Evolutionary conservation across 2,329 filamentous ascomycete genomes (phyloP), one percentile per base, ranked within the genome.

Genomic region (Venturia pyrina): DNA sequence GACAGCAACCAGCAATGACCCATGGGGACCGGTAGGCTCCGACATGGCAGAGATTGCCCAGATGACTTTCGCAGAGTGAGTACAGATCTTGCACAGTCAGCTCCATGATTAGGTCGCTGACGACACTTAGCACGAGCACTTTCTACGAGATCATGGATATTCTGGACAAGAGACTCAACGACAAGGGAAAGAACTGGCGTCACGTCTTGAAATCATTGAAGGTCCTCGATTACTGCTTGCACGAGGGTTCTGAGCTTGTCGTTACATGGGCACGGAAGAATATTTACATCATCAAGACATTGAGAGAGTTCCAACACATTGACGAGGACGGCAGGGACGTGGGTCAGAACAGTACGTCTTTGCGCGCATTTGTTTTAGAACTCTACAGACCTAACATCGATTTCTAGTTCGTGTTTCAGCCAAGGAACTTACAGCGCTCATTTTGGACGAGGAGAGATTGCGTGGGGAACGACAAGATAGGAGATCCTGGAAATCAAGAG

Each of bases 131-230:
- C 75, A 93, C 92, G 44, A 93, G 89, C 78, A 95, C 98, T 77
- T 99, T 99, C 80, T 96, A 96, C 81, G 93, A 99, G 76, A 97
- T 99, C 73, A 96, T 99, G 89, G 95, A 99, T 77, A 99, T 99
- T 91, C 83, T 99, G 70, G 95, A 99, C 79, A 98, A 98, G 82
- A 89, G 95, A 71, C 81, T 99, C 73, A 99, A 99, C 73, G 95
- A 99, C 78, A 98, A 99, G 79, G 95, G 95, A 74, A 99, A 98
- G 83, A 99, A 99, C 77, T 99, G 95, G 95, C 88, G 95, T 72
- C 95, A 99, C 76, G 95, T 99, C 15, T 81, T 99, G 67, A 99
- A 99, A 79, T 96, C 95, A 53, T 82, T 99, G 71, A 99, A 99
- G 77, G 95, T 99, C 64, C 84, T 98, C 66, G 95, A 99, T 78